These are phyloP conservation scores for Microbotryum scabiosae DNA, from an alignment of 1,284 basidiomycete genomes.

Conservation along the genomic window DNA sequence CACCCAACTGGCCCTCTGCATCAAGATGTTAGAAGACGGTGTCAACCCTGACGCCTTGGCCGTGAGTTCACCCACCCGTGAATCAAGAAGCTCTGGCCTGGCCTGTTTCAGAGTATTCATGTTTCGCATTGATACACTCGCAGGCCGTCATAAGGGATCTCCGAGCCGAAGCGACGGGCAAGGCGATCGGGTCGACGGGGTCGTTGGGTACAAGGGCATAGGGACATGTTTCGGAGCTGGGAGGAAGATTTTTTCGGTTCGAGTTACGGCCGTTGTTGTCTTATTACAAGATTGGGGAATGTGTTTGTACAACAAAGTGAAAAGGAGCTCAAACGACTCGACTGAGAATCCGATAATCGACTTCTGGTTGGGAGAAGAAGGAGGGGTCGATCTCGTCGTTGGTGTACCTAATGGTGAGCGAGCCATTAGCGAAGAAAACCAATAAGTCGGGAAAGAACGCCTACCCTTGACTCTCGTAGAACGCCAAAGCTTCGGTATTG, in stretches of 20 bases:
- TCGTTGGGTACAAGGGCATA: too few species aligned
- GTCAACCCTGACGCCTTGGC: slow-evolving; percentile 22
- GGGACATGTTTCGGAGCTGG: too few species aligned
- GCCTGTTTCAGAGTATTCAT: background rate
- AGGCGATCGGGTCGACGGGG: too few species aligned
- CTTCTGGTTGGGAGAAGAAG: background rate
- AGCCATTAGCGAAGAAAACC: too few species aligned
- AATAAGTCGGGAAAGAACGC: background rate
- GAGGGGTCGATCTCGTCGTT: background rate
- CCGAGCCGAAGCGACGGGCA: background rate
- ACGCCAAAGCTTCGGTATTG: too few species aligned
- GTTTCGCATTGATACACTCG: background rate
- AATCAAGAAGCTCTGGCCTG: too few species aligned
- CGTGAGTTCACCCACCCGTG: background rate
- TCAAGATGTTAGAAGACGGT: slow-evolving; percentile 21
- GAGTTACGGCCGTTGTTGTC: background rate
- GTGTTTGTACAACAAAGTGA: too few species aligned
- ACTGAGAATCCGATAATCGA: background rate
- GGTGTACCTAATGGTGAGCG: background rate
- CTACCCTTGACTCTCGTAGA: background rate
- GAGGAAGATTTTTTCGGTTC: too few species aligned
- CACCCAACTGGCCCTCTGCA: slow-evolving; percentile 14
- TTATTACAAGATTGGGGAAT: background rate
- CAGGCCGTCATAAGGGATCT: slow-evolving; percentile 2
- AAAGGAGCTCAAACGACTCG: too few species aligned